Conservation (phyloP, 176 grass and related monocot species). For the Phragmites australis region DNA sequence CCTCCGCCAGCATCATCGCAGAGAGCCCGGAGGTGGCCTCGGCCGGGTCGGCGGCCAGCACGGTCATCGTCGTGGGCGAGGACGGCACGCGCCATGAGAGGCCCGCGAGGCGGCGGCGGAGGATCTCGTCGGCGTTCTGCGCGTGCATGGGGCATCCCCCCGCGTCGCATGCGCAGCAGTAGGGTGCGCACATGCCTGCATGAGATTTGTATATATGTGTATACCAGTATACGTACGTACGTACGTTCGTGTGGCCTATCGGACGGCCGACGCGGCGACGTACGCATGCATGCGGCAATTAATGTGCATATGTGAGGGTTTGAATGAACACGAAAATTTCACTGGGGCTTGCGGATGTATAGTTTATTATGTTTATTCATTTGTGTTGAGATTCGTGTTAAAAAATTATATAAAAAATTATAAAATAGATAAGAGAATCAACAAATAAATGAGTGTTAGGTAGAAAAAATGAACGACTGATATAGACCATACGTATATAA, state of each 20-base stretch:
- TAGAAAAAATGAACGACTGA: too few relatives aligned
- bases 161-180: constrained; percentile 30
- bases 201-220: too few relatives aligned
- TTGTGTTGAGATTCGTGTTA: too few relatives aligned
- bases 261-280: background rate
- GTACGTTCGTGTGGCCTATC: background rate
- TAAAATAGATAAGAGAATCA: too few relatives aligned
- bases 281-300: background rate
- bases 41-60: background rate
- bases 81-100: constrained; percentile 1
- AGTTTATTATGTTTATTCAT: too few relatives aligned
- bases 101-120: background rate
- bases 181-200: background rate
- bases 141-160: constrained; percentile 41
- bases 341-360: too few relatives aligned
- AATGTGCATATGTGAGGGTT: too few relatives aligned
- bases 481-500: too few relatives aligned
- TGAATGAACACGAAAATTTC: too few relatives aligned
- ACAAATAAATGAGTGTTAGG: too few relatives aligned
- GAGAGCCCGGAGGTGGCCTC: constrained; percentile 2
- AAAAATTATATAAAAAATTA: too few relatives aligned
- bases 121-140: constrained; percentile 47
- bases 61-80: background rate
- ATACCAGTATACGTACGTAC: background rate
- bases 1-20: background rate